Evolutionary conservation across 2,329 filamentous ascomycete genomes (phyloP).

Genomic region (Coccinonectria pachysandricola): DNA sequence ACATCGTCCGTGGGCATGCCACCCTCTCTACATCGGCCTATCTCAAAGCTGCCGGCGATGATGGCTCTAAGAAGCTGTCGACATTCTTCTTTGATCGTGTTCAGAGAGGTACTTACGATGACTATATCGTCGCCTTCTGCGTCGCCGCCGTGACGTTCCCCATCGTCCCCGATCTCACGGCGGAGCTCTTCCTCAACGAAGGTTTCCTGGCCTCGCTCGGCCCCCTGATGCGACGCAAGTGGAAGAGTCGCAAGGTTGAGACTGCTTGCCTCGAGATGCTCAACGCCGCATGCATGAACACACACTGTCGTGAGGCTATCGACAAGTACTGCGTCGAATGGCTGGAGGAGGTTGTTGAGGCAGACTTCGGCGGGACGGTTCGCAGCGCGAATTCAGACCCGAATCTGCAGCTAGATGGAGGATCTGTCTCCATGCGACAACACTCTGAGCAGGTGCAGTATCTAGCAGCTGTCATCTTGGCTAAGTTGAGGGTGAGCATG

Average conservation of each 20-base stretch:
- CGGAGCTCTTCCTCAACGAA: conserved; percentile 75
- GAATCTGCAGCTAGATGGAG: conserved; percentile 47
- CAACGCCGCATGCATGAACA: conserved; percentile 83
- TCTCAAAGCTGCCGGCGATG: conserved; percentile 64
- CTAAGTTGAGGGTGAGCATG: conserved; percentile 52
- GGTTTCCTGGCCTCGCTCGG: conserved; percentile 73
- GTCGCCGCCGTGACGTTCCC: conserved; percentile 86
- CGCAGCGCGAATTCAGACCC: conserved; percentile 41
- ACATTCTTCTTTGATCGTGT: conserved; percentile 67
- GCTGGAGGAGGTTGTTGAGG: conserved; percentile 74
- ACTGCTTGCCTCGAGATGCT: conserved; percentile 80
- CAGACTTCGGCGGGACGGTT: conserved; percentile 50
- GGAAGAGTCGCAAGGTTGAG: conserved; percentile 79
- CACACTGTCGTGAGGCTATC: conserved; percentile 71
- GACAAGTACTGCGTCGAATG: conserved; percentile 77
- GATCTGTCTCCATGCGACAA: conserved; percentile 48
- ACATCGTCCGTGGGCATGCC: conserved; percentile 67
- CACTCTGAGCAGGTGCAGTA: conserved; percentile 54
- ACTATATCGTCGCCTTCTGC: conserved; percentile 85
- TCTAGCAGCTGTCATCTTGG: conserved; percentile 63
- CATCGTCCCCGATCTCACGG: conserved; percentile 63
- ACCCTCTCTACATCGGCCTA: conserved; percentile 75
- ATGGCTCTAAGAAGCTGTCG: conserved; percentile 58
- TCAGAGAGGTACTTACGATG: conserved; percentile 68
- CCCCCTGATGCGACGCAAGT: conserved; percentile 65